phyloP scores from a whole-genome alignment of 331 rosid species.

The Spiraea crenata region DNA sequence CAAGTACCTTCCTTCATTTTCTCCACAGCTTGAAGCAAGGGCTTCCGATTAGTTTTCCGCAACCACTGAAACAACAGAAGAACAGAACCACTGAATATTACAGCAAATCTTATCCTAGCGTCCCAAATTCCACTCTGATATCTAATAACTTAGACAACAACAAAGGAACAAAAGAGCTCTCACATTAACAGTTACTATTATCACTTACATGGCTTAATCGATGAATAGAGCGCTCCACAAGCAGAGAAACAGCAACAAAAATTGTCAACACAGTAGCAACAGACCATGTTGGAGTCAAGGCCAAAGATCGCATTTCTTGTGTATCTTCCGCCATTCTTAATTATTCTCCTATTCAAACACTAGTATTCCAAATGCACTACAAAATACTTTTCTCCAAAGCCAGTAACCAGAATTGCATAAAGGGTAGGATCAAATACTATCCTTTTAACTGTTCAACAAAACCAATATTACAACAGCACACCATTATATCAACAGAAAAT shows the following conservation, averaged over 20 bases:
- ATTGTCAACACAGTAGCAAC: conserved; percentile 96
- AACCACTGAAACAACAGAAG: conserved; percentile 61
- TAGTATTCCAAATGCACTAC: conserved; percentile 28
- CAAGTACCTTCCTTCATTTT: conserved; percentile 88
- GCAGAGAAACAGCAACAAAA: conserved; percentile 91
- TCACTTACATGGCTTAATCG: conserved; percentile 79
- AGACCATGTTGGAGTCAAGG: conserved; percentile 99
- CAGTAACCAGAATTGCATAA: neutral
- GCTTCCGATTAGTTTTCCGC: conserved; percentile 78
- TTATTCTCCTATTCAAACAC: conserved; percentile 25
- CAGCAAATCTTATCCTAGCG: neutral
- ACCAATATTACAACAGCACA: conserved; percentile 6
- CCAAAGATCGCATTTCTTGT: conserved; percentile 71
- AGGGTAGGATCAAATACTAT: neutral
- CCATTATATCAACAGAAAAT: conserved; percentile 19
- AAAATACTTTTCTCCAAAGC: conserved; percentile 9
- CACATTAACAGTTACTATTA: conserved; percentile 10
- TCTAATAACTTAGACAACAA: conserved; percentile 2
- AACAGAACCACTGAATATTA: neutral
- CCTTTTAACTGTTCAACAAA: conserved; percentile 8
- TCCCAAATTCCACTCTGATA: neutral
- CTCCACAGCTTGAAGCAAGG: conserved; percentile 91
- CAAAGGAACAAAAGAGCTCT: neutral
- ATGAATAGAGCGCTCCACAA: conserved; percentile 89
- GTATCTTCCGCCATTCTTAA: conserved; percentile 52